Conservation (phyloP, 768 basidiomycete species). For the Naganishia friedmannii region DNA sequence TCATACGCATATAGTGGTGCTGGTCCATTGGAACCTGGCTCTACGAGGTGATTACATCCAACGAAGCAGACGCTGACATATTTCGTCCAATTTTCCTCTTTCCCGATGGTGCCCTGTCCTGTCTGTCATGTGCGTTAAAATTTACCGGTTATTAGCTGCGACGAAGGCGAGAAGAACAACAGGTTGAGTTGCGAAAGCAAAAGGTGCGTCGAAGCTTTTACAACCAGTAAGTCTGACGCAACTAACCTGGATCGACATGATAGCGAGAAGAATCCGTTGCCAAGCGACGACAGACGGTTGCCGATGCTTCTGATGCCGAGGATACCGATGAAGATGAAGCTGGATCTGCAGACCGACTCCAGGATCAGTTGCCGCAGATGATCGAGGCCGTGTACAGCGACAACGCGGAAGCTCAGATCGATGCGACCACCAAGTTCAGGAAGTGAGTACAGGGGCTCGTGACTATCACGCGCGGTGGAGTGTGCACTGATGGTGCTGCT, state of each 20-base stretch:
- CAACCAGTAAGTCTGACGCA: background rate
- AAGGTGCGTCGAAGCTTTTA: conserved; percentile 56
- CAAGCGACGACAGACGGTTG: conserved; percentile 90
- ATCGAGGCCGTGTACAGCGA: conserved; percentile 87
- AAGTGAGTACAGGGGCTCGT: conserved; percentile 56
- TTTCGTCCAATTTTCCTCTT: background rate
- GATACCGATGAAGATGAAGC: conserved; percentile 58
- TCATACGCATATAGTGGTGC: too few species aligned
- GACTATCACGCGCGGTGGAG: too few species aligned
- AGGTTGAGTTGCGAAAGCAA: conserved; percentile 97
- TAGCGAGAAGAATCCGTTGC: conserved; percentile 93
- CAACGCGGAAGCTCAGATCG: conserved; percentile 84
- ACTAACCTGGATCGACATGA: background rate
- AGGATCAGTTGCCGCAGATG: conserved; percentile 72
- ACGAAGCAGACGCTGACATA: background rate
- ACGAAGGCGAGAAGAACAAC: conserved; percentile 94
- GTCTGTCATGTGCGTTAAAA: too few species aligned
- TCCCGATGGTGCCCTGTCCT: too few species aligned
- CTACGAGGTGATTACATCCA: background rate
- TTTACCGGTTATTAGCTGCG: conserved; percentile 66
- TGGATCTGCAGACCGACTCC: conserved; percentile 58
- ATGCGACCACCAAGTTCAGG: conserved; percentile 96
- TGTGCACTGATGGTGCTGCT: conserved; percentile 9
- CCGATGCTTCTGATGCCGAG: conserved; percentile 63
- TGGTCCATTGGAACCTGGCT: too few species aligned